These are phyloP conservation scores for Pseudophaeomoniella oleicola DNA, from an alignment of 2,329 filamentous ascomycete species.

Conservation along the genomic window DNA sequence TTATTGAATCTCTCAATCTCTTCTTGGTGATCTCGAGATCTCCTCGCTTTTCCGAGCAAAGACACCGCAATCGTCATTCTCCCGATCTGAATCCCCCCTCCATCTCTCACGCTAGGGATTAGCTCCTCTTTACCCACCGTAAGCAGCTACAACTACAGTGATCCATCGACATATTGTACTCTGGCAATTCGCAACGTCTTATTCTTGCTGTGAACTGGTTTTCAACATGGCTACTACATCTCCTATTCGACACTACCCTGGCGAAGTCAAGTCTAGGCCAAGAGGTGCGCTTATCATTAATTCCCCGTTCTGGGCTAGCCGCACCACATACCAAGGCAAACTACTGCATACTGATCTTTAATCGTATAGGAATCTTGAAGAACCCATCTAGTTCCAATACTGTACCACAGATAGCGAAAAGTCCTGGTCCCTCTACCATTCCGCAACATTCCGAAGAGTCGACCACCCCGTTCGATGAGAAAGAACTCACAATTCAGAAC, in stretches of 20 bases:
- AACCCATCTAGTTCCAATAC: constrained; percentile 48
- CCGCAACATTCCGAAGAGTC: constrained; percentile 14
- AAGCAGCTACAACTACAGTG: too few relatives aligned
- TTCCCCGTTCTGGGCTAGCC: constrained; percentile 1
- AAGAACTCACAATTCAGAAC: constrained; percentile 86
- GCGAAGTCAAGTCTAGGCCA: constrained; percentile 21
- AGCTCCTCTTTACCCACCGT: too few relatives aligned
- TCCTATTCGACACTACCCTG: constrained; percentile 13
- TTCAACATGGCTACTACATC: constrained; percentile 13
- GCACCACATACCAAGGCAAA: constrained; percentile 8
- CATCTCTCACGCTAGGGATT: too few relatives aligned
- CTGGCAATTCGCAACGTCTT: too few relatives aligned
- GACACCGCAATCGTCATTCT: too few relatives aligned
- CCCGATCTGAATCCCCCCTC: too few relatives aligned
- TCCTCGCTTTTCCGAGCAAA: too few relatives aligned
- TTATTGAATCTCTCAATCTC: too few relatives aligned
- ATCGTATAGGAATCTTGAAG: constrained; percentile 69
- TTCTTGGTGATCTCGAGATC: too few relatives aligned
- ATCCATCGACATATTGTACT: neutral
- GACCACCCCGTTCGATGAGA: constrained; percentile 40
- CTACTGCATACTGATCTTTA: constrained; percentile 3
- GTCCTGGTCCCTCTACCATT: neutral
- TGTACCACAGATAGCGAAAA: neutral
- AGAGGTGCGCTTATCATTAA: constrained; percentile 20
- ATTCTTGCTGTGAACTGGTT: too few relatives aligned